Evolutionary conservation across 2,329 filamentous ascomycete species (phyloP).

Genomic region (Periconia digitata): DNA sequence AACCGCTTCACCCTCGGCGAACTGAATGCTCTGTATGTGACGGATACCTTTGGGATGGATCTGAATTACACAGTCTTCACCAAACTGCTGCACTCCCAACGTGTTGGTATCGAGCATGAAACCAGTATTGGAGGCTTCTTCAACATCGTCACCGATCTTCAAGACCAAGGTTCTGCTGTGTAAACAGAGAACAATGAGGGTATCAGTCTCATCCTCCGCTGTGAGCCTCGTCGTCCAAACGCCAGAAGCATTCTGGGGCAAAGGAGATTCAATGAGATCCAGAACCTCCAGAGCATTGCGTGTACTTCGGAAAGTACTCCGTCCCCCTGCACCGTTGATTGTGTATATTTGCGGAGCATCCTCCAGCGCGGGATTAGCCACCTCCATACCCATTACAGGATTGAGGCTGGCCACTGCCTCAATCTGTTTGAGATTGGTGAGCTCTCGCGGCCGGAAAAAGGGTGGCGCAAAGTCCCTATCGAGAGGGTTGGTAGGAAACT

Average conservation of each 20-base stretch:
- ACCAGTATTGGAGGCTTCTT: slow-evolving; percentile 91
- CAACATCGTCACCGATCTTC: slow-evolving; percentile 94
- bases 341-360: slow-evolving; percentile 97
- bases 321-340: slow-evolving; percentile 82
- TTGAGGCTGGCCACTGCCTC: slow-evolving; percentile 88
- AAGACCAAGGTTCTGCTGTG: slow-evolving; percentile 87
- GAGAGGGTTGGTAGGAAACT: slow-evolving; percentile 74
- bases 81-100: slow-evolving; percentile 88
- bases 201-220: slow-evolving; percentile 80
- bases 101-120: slow-evolving; percentile 89
- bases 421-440: slow-evolving; percentile 81
- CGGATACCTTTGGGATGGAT: slow-evolving; percentile 96
- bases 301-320: slow-evolving; percentile 86
- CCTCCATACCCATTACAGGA: slow-evolving; percentile 85
- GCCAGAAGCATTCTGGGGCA: slow-evolving; percentile 83
- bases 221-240: slow-evolving; percentile 95
- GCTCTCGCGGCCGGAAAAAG: slow-evolving; percentile 79
- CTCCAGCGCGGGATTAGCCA: slow-evolving; percentile 86
- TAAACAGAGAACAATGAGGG: slow-evolving; percentile 94
- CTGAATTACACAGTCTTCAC: slow-evolving; percentile 88
- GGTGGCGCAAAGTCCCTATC: slow-evolving; percentile 72
- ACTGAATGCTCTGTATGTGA: slow-evolving; percentile 71
- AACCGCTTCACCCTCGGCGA: slow-evolving; percentile 21
- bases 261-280: slow-evolving; percentile 91
- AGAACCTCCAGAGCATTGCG: slow-evolving; percentile 92